phyloP scores from a whole-genome alignment of 805 yeast species.

The Sugiyamaella boreocaroliniensis region DNA sequence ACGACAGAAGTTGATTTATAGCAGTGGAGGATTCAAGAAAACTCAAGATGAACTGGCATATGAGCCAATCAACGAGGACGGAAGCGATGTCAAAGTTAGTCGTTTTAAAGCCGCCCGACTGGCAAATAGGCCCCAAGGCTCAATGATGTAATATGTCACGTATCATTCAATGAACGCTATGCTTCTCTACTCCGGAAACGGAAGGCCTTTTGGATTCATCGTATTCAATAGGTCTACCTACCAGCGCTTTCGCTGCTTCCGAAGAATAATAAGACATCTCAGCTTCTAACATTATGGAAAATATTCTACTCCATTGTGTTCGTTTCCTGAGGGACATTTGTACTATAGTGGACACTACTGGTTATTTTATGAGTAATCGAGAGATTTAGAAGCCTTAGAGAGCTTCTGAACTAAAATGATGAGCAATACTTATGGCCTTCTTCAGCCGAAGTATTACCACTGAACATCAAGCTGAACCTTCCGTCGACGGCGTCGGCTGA shows the following conservation, averaged over 20 bases:
- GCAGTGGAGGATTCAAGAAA: constrained; percentile 42
- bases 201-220: background rate
- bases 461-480: background rate
- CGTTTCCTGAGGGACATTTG: constrained; percentile 9
- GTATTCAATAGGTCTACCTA: background rate
- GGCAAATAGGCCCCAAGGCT: constrained; percentile 8
- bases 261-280: background rate
- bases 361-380: too few relatives aligned
- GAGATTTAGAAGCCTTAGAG: too few relatives aligned
- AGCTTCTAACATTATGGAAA: constrained; percentile 4
- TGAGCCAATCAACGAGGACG: constrained; percentile 63
- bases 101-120: constrained; percentile 55
- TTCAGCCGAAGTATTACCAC: background rate
- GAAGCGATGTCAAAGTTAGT: constrained; percentile 54
- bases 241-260: background rate
- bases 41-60: constrained; percentile 47
- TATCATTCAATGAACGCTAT: background rate
- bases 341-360: too few relatives aligned
- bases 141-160: background rate
- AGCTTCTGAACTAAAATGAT: background rate
- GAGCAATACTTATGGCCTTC: too few relatives aligned
- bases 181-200: background rate
- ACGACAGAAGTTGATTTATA: constrained; percentile 44
- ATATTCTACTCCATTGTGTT: background rate
- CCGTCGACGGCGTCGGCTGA: background rate